A percentile compares a stretch with the other conserved stretches of the same genome.
Evolutionary conservation across 2,329 filamentous ascomycete genomes (phyloP).

Genomic region (Cadophora sp.): DNA sequence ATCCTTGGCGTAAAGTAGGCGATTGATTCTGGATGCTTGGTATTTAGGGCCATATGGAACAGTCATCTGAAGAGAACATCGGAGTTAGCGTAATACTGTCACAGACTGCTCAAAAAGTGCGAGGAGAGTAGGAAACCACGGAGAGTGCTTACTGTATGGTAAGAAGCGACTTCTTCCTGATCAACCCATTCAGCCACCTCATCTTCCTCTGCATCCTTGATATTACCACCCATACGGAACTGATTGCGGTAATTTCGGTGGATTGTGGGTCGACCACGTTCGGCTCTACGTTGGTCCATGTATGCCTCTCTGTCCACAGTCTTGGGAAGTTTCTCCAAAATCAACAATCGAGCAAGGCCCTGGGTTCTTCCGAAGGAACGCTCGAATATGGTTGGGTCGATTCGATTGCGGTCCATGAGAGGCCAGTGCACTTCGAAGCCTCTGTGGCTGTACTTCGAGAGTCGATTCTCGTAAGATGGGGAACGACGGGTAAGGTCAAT

Average conservation of each 20-base stretch:
- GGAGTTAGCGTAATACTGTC: no score
- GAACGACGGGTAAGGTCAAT: slow-evolving; percentile 81
- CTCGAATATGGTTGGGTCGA: slow-evolving; percentile 89
- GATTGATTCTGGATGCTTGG: slow-evolving; percentile 77
- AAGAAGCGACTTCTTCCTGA: slow-evolving; percentile 77
- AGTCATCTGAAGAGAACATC: slow-evolving; percentile 55
- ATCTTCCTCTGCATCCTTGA: slow-evolving; percentile 79
- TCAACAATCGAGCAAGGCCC: slow-evolving; percentile 78
- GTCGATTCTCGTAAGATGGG: slow-evolving; percentile 85
- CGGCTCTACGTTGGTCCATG: slow-evolving; percentile 69
- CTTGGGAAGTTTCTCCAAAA: slow-evolving; percentile 80
- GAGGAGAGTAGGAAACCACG: no score
- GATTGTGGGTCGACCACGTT: slow-evolving; percentile 71
- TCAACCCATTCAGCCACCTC: slow-evolving; percentile 86
- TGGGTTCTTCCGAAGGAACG: slow-evolving; percentile 77
- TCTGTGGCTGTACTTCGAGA: slow-evolving; percentile 84
- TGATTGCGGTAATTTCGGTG: slow-evolving; percentile 51
- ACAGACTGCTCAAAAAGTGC: no score
- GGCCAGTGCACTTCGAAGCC: slow-evolving; percentile 88
- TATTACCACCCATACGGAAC: slow-evolving; percentile 65
- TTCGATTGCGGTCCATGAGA: slow-evolving; percentile 72
- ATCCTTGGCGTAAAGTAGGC: slow-evolving; percentile 81
- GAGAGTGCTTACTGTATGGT: slow-evolving; percentile 62
- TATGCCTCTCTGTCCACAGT: slow-evolving; percentile 65
- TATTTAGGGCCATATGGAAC: slow-evolving; percentile 70